Conservation (phyloP, 2,329 filamentous ascomycete genomes). For the Pseudogymnoascus sp. region DNA sequence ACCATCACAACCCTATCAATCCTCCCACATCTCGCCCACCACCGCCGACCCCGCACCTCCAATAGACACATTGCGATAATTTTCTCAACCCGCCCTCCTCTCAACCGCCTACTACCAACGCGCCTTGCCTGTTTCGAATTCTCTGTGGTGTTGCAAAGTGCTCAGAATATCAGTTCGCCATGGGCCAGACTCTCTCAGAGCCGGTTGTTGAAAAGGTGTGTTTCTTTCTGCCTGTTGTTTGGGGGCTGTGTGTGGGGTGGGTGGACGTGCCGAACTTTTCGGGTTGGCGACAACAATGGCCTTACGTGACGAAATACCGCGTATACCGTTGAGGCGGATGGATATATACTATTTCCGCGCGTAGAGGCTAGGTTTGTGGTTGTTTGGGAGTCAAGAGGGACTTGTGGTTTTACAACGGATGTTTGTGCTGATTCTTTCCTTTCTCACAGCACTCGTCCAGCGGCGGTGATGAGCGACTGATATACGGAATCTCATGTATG, state of each 20-base stretch:
- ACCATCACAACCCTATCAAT: background rate
- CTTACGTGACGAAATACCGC: background rate
- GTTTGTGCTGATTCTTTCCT: conserved; percentile 14
- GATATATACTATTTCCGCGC: background rate
- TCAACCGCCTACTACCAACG: background rate
- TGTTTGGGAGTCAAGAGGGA: background rate
- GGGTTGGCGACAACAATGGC: background rate
- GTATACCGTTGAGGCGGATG: background rate
- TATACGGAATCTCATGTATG: conserved; percentile 96
- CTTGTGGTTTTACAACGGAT: background rate
- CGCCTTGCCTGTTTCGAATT: background rate
- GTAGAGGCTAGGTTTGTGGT: background rate
- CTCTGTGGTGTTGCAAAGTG: background rate
- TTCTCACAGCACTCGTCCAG: conserved; percentile 65
- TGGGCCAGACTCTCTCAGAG: conserved; percentile 99
- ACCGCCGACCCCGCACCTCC: conserved; percentile 1
- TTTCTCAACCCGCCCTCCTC: background rate
- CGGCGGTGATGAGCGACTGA: conserved; percentile 84
- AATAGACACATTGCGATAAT: conserved; percentile 3
- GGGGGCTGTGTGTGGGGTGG: background rate
- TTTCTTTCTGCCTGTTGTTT: conserved; percentile 17
- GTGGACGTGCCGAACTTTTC: conserved; percentile 6
- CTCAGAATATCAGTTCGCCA: conserved; percentile 30
- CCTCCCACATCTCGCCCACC: background rate
- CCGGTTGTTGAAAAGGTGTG: conserved; percentile 97